These are phyloP conservation scores for Geum urbanum DNA, from an alignment of 306 rosid genomes.

Conservation along the genomic window DNA sequence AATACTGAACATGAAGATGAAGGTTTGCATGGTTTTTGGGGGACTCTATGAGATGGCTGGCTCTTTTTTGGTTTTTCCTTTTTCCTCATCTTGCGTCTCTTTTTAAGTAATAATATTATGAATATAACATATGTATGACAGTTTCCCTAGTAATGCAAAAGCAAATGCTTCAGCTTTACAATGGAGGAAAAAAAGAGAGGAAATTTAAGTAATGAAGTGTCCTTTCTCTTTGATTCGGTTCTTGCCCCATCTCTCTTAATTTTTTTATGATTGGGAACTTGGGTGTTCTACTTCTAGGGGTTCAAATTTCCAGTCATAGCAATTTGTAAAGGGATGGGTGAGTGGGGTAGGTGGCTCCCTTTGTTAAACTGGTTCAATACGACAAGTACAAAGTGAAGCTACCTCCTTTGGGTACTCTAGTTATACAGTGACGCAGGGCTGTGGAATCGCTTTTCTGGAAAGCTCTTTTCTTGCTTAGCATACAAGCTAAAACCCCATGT, in stretches of 20 bases:
- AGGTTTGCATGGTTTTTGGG: conserved; percentile 11
- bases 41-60: conserved; percentile 46
- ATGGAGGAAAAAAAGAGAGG: background rate
- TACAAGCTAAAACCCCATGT: background rate
- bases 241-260: background rate
- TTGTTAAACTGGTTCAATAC: background rate
- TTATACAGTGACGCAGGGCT: too few species aligned
- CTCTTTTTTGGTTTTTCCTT: conserved; percentile 26
- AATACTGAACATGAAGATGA: background rate
- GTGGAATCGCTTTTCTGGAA: background rate
- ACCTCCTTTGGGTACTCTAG: background rate
- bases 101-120: background rate
- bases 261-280: background rate
- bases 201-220: conserved; percentile 6
- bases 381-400: background rate
- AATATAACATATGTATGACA: background rate
- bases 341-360: background rate
- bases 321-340: background rate
- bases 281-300: background rate
- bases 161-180: conserved; percentile 10
- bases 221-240: background rate
- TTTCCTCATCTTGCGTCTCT: background rate
- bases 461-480: background rate
- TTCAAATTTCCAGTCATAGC: background rate
- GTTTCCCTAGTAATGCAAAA: conserved; percentile 7